A percentile compares a stretch with the other conserved stretches of the same genome.
phyloP scores from a whole-genome alignment of 345 rosid species.

The Nasturtium officinale region DNA sequence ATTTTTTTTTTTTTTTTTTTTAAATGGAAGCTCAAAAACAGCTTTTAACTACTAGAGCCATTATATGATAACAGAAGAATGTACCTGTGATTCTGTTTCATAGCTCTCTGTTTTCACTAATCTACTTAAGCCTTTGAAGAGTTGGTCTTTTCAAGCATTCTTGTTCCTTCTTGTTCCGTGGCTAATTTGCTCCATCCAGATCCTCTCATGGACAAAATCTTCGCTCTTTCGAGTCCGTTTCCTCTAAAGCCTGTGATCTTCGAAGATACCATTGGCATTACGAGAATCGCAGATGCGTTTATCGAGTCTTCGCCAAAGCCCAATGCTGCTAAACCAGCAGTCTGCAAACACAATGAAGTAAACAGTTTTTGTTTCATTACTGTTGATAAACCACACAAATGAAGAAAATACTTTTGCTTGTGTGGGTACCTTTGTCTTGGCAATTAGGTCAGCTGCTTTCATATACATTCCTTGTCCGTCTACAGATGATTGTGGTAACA shows the following conservation, averaged over 20 bases:
- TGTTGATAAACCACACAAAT: not conserved
- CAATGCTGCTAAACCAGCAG: conserved; percentile 64
- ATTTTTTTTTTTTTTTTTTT: not conserved
- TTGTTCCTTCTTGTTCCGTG: conserved; percentile 46
- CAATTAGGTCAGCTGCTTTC: conserved; percentile 58
- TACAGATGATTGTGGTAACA: conserved; percentile 53
- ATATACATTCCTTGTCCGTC: conserved; percentile 58
- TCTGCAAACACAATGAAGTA: conserved; percentile 51
- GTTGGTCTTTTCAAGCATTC: conserved; percentile 44
- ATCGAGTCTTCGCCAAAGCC: conserved; percentile 91
- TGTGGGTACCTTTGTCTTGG: conserved; percentile 76
- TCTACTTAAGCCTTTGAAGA: conserved; percentile 44
- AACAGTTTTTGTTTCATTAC: conserved; percentile 5
- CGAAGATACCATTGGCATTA: conserved; percentile 98
- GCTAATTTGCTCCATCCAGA: conserved; percentile 63
- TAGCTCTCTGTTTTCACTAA: conserved; percentile 25
- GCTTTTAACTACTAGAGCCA: conserved; percentile 25
- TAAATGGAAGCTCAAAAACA: conserved; percentile 14
- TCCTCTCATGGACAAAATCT: conserved; percentile 64
- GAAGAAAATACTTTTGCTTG: not conserved
- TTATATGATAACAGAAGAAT: conserved; percentile 31
- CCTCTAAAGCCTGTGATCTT: conserved; percentile 90
- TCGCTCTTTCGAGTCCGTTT: conserved; percentile 61
- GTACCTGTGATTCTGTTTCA: conserved; percentile 32
- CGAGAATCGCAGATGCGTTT: conserved; percentile 91